phyloP scores from a whole-genome alignment of 2,329 filamentous ascomycete species.

The Cytospora piceicola region DNA sequence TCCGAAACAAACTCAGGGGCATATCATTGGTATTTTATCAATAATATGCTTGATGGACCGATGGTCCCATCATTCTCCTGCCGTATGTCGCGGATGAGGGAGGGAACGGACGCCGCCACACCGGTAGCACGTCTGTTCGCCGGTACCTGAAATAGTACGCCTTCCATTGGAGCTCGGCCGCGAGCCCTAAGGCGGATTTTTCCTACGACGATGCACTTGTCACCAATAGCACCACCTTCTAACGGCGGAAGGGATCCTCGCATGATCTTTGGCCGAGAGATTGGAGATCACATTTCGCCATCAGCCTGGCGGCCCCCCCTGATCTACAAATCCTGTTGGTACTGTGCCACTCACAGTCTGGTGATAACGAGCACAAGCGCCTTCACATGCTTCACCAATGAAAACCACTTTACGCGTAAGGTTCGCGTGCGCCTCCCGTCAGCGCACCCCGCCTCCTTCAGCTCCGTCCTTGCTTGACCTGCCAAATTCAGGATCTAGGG shows the following conservation, averaged over 20 bases:
- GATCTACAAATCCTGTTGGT: background rate
- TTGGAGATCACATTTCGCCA: background rate
- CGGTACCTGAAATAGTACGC: conserved; percentile 7
- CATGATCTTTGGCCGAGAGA: background rate
- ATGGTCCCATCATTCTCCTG: conserved; percentile 12
- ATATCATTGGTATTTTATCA: background rate
- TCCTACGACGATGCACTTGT: conserved; percentile 1
- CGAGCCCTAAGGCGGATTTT: background rate
- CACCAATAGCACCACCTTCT: background rate
- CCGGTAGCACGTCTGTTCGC: conserved; percentile 13
- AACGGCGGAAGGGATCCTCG: background rate
- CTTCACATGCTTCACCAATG: conserved; percentile 5
- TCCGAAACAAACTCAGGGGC: conserved; percentile 15
- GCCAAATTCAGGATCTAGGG: background rate
- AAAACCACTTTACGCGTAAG: conserved; percentile 18
- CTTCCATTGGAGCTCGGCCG: conserved; percentile 12
- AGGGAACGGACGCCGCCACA: background rate
- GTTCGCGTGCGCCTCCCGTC: background rate
- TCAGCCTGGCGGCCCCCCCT: background rate
- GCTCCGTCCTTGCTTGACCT: conserved; percentile 12
- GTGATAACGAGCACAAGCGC: too few species aligned
- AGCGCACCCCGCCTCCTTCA: background rate
- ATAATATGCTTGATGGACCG: conserved; percentile 2
- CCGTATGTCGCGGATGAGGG: conserved; percentile 10
- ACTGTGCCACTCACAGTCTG: too few species aligned